Percentiles rank a stretch among this genome's conserved stretches.
These are phyloP conservation scores for Aspergillus fumigatiaffinis DNA, from an alignment of 2,329 filamentous ascomycete species.

Conservation along the genomic window DNA sequence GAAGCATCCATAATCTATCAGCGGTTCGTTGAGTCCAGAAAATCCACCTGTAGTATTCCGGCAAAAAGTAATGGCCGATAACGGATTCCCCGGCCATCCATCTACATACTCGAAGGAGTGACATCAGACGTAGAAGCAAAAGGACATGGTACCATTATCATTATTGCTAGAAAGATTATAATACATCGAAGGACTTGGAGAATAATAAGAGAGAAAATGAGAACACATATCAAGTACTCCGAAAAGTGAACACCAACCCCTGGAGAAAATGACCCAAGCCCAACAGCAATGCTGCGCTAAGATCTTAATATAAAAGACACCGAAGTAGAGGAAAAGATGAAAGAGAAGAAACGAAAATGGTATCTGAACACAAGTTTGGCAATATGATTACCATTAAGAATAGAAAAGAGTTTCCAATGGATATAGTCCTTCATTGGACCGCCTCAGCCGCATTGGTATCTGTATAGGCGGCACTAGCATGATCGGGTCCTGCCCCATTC, in stretches of 20 bases:
- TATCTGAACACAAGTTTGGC: conserved; percentile 6
- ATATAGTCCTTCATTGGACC: conserved; percentile 19
- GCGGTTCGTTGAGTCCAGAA: not conserved
- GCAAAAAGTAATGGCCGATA: not conserved
- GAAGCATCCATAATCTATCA: too few species aligned
- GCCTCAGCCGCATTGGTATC: conserved; percentile 31
- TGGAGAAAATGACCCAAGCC: not conserved
- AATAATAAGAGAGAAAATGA: not conserved
- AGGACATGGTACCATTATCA: not conserved
- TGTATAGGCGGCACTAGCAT: conserved; percentile 26
- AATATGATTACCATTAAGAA: conserved; percentile 28
- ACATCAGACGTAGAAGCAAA: not conserved
- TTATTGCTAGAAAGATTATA: not conserved
- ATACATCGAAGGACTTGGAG: not conserved
- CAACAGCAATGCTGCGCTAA: not conserved
- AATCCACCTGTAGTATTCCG: not conserved
- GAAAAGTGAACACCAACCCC: not conserved
- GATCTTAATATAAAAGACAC: conserved; percentile 4
- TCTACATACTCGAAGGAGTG: not conserved
- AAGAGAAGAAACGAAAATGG: conserved; percentile 1
- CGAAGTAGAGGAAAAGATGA: conserved; percentile 1
- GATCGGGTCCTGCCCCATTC: conserved; percentile 33
- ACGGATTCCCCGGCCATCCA: not conserved
- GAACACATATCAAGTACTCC: not conserved
- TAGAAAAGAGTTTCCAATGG: conserved; percentile 2